These are phyloP conservation scores for Sclerotinia trifoliorum DNA, from an alignment of 2,329 filamentous ascomycete genomes.

Conservation along the genomic window DNA sequence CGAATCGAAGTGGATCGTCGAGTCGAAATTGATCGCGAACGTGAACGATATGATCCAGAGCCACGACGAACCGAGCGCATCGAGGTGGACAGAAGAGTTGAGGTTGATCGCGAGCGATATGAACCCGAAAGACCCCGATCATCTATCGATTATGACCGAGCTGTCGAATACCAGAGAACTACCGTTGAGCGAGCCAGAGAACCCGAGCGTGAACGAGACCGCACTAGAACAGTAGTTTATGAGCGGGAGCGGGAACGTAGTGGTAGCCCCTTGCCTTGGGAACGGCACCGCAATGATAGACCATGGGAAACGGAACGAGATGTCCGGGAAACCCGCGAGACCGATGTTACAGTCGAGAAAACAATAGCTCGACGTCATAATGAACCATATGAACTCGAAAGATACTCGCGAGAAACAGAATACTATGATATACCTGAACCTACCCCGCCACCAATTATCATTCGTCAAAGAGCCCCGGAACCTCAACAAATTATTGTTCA, in stretches of 20 bases:
- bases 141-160: conserved; percentile 30
- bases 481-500: conserved; percentile 61
- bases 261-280: conserved; percentile 35
- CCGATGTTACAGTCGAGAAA: conserved; percentile 30
- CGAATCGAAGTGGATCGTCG: conserved; percentile 39
- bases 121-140: conserved; percentile 37
- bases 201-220: conserved; percentile 38
- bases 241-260: conserved; percentile 40
- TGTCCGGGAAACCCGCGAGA: conserved; percentile 31
- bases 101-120: conserved; percentile 19
- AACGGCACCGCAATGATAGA: conserved; percentile 32
- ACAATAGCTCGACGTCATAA: conserved; percentile 33
- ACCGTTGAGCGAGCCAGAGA: conserved; percentile 41
- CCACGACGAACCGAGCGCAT: conserved; percentile 13
- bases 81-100: conserved; percentile 19
- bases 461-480: conserved; percentile 55
- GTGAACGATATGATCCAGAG: conserved; percentile 6
- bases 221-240: conserved; percentile 41
- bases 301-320: conserved; percentile 37
- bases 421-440: conserved; percentile 57
- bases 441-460: conserved; percentile 52
- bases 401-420: conserved; percentile 61
- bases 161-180: conserved; percentile 25
- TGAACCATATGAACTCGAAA: conserved; percentile 51
- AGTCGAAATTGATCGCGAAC: conserved; percentile 31